A percentile compares a stretch with the other conserved stretches of the same genome.
These are phyloP conservation scores for Solanum etuberosum DNA, from an alignment of 257 asterid species.

Conservation along the genomic window DNA sequence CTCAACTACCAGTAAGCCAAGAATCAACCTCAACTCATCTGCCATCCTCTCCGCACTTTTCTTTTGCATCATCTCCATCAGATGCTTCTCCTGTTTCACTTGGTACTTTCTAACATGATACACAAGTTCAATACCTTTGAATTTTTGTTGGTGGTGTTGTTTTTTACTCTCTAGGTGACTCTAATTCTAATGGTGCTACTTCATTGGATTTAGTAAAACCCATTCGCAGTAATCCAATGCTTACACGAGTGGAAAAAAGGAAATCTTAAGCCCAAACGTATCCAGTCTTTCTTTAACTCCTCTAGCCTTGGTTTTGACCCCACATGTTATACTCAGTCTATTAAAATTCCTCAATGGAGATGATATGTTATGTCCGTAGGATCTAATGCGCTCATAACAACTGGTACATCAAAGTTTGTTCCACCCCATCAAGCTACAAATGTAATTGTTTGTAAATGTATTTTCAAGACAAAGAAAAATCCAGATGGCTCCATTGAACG, in stretches of 20 bases:
- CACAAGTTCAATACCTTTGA: neutral
- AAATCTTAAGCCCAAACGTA: too few relatives aligned
- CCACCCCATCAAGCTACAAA: neutral
- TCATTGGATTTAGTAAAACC: too few relatives aligned
- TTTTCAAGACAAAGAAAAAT: neutral
- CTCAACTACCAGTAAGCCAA: neutral
- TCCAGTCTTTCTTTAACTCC: neutral
- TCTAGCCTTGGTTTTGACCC: neutral
- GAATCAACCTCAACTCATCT: neutral
- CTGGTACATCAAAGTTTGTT: neutral
- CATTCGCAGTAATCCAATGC: too few relatives aligned
- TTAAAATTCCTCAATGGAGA: neutral
- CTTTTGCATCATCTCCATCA: neutral
- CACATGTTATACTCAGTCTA: neutral
- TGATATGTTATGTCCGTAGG: neutral
- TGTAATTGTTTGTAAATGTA: neutral
- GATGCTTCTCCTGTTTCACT: too few relatives aligned
- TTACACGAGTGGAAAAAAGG: too few relatives aligned
- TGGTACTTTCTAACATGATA: neutral
- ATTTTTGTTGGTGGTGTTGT: too few relatives aligned
- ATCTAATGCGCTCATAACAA: neutral
- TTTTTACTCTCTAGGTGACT: too few relatives aligned
- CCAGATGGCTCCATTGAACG: neutral
- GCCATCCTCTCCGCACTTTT: neutral
- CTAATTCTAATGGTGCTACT: too few relatives aligned